Evolutionary conservation across 2,329 filamentous ascomycete genomes (phyloP).

Genomic region (Sclerotinia borealis): DNA sequence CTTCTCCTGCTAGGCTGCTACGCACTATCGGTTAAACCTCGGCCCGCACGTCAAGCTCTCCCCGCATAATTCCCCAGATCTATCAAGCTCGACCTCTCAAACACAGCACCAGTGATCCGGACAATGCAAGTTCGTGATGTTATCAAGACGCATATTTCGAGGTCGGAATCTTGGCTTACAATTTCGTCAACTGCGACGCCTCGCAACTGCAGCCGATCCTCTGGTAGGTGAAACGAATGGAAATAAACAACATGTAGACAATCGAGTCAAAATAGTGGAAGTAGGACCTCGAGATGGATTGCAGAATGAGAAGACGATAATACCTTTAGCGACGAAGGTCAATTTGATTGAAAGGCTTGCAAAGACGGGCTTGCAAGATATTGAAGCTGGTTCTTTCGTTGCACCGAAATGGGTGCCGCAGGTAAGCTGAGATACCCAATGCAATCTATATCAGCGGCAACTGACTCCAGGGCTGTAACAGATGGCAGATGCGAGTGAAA

Average conservation of each 20-base stretch:
- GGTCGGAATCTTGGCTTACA: neutral
- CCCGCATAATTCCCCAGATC: constrained; percentile 6
- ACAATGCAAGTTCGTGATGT: constrained; percentile 9
- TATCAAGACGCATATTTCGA: constrained; percentile 4
- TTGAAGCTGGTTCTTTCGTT: constrained; percentile 79
- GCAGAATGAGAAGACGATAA: constrained; percentile 72
- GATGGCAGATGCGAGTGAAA: constrained; percentile 75
- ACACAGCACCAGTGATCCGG: neutral
- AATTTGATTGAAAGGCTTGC: constrained; percentile 66
- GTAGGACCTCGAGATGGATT: constrained; percentile 82
- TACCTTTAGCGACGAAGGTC: constrained; percentile 68
- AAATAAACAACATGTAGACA: constrained; percentile 22
- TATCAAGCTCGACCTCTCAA: neutral
- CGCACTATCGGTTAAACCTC: neutral
- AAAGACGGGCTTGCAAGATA: constrained; percentile 61
- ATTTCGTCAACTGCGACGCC: constrained; percentile 18
- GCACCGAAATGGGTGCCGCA: constrained; percentile 82
- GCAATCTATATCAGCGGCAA: neutral
- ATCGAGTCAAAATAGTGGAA: constrained; percentile 62
- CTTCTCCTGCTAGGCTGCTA: no score
- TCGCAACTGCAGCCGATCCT: constrained; percentile 22
- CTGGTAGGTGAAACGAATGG: constrained; percentile 6
- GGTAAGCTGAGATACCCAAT: constrained; percentile 37
- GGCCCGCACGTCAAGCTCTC: neutral
- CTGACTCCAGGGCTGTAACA: constrained; percentile 31